Evolutionary conservation across 208 protist genomes (phyloP).

Genomic region (Porcisia deanei): DNA sequence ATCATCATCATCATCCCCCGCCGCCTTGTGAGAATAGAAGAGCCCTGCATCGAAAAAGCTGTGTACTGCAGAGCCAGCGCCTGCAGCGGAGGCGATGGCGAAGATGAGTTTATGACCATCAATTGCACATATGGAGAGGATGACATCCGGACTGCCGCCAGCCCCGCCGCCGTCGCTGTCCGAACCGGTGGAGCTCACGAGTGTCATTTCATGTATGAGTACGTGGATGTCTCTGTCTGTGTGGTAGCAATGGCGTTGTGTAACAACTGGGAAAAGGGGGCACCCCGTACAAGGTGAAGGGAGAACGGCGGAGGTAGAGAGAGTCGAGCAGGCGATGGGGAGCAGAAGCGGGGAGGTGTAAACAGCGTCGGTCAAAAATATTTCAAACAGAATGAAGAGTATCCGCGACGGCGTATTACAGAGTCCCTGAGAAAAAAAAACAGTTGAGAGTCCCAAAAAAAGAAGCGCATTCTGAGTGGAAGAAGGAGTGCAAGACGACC

Average conservation of each 20-base stretch:
- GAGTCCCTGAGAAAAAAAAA: no score
- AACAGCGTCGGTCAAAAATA: no score
- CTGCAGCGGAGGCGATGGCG: conserved; percentile 1
- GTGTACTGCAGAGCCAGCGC: neutral
- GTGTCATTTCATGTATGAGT: conserved; percentile 5
- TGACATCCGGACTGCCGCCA: neutral
- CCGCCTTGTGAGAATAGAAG: neutral
- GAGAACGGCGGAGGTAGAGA: no score
- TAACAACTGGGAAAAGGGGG: neutral
- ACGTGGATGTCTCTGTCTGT: neutral
- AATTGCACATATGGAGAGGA: conserved; percentile 3
- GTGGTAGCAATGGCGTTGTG: neutral
- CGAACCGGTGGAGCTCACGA: conserved; percentile 7
- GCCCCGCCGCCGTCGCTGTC: neutral
- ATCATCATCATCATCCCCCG: neutral
- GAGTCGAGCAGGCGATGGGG: no score
- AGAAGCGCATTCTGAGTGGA: no score
- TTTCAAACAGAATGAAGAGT: no score
- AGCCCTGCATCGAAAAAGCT: neutral
- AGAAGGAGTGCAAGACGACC: no score
- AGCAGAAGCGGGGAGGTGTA: no score
- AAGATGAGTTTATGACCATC: conserved; percentile 19
- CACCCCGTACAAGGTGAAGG: no score
- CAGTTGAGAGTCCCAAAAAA: no score
- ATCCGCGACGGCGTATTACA: no score